Evolutionary conservation across 495 filamentous ascomycete species (phyloP), one percentile per base, ranked within the genome.

Genomic region (Chaetomium cochliodes): DNA sequence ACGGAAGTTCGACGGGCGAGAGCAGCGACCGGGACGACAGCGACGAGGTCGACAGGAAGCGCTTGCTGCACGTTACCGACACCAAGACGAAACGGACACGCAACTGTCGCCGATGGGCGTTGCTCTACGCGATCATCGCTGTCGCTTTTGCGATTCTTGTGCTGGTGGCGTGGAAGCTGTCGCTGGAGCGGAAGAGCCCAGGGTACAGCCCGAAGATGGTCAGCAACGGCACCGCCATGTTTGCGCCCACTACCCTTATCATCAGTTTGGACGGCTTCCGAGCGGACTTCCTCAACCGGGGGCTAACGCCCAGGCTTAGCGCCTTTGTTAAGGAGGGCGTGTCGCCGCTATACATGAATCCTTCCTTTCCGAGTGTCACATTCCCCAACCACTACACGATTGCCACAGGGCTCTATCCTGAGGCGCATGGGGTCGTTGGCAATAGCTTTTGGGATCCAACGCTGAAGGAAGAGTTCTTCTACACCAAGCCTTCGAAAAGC

Each of bases 321-420:
- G 80, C 84, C 15, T 90, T 99, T 70, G 81, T 96, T 66, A 85
- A 86, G 39, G 84, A 89, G 47, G 94, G 94, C 37, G 86, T 99
- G 3, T 96, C 92, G 7, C 93, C 94, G 11, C 82, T 83, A 60
- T 96, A 92, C 72, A 96, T 99, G 91, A 82, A 83, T 11, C 96
- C 94, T 0, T 91, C 90, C 65, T 99, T 99, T 71, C 94, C 94
- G 1, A 93, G 90, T 60, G 92, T 99, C 25, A 99, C 94, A 3
- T 99, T 99, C 72, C 94, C 94, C 46, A 99, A 99, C 73, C 94
- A 99, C 72, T 97, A 92, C 77, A 98, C 94, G 0, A 81, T 99
- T 39, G 92, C 90, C 4, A 98, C 94, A 0, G 94, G 94, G 0
- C 75, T 99, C 25, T 90, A 97, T 72, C 94, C 94, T 0, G 94